Evolutionary conservation across 371 early-diverging fungal genomes (phyloP).

Genomic region (Parasitella parasitica): DNA sequence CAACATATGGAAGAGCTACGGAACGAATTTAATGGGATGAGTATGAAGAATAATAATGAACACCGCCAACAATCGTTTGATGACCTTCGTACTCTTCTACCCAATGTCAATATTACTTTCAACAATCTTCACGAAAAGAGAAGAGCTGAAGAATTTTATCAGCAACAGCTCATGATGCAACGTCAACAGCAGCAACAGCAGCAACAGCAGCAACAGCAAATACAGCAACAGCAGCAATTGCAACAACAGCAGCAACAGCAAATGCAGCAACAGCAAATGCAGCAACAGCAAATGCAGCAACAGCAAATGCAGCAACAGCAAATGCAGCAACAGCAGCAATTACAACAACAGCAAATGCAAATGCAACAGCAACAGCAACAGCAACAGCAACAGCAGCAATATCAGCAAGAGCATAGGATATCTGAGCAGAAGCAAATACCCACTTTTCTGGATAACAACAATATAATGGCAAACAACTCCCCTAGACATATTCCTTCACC

Average conservation of each 20-base stretch:
- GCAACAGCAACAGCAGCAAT: not conserved
- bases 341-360: not conserved
- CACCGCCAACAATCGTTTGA: conserved; percentile 37
- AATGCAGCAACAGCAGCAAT: not conserved
- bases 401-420: not conserved
- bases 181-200: conserved; percentile 10
- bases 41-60: conserved; percentile 5
- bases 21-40: conserved; percentile 18
- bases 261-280: not conserved
- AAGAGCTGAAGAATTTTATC: conserved; percentile 12
- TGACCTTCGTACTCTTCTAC: conserved; percentile 64
- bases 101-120: conserved; percentile 72
- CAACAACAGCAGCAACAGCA: not conserved
- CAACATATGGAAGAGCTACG: conserved; percentile 16
- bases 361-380: not conserved
- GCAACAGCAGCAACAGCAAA: not conserved
- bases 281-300: not conserved
- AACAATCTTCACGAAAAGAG: conserved; percentile 28
- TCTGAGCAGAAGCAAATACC: conserved; percentile 4
- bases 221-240: not conserved
- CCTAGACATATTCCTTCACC: not conserved
- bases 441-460: not conserved
- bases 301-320: not conserved
- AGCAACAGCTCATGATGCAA: conserved; percentile 13
- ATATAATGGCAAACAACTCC: not conserved